These are phyloP conservation scores for Botrytis galanthina DNA, from an alignment of 2,329 filamentous ascomycete species.

Conservation along the genomic window DNA sequence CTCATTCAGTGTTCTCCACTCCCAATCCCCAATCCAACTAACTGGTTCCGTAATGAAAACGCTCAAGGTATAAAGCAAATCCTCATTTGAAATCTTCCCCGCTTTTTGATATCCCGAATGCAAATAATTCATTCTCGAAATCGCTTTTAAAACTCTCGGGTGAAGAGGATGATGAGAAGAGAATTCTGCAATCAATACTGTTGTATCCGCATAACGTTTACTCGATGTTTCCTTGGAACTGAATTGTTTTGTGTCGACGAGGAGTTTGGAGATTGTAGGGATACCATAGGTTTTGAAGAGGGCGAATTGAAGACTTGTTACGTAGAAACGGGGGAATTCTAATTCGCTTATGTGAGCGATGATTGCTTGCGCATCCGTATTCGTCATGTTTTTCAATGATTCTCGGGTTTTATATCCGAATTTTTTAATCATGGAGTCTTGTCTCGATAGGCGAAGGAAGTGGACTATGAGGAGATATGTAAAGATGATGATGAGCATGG, in stretches of 20 bases:
- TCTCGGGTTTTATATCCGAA: slow-evolving; percentile 47
- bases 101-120: slow-evolving; percentile 56
- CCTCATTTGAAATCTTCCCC: slow-evolving; percentile 59
- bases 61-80: slow-evolving; percentile 63
- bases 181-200: slow-evolving; percentile 32
- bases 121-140: slow-evolving; percentile 64
- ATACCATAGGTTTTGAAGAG: slow-evolving; percentile 60
- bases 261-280: slow-evolving; percentile 50
- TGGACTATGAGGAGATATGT: slow-evolving; percentile 21
- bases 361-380: slow-evolving; percentile 52
- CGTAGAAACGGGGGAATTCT: slow-evolving; percentile 55
- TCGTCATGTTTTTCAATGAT: slow-evolving; percentile 52
- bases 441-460: slow-evolving; percentile 41
- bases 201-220: slow-evolving; percentile 41
- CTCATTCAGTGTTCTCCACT: slow-evolving; percentile 67
- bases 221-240: slow-evolving; percentile 45
- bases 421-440: slow-evolving; percentile 42
- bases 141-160: slow-evolving; percentile 47
- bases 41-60: slow-evolving; percentile 66
- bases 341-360: slow-evolving; percentile 45
- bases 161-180: slow-evolving; percentile 26
- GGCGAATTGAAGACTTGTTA: slow-evolving; percentile 55
- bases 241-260: slow-evolving; percentile 51
- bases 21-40: slow-evolving; percentile 61
- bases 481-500: neutral